phyloP scores from a whole-genome alignment of 768 basidiomycete species.

The Pholiota conissans region DNA sequence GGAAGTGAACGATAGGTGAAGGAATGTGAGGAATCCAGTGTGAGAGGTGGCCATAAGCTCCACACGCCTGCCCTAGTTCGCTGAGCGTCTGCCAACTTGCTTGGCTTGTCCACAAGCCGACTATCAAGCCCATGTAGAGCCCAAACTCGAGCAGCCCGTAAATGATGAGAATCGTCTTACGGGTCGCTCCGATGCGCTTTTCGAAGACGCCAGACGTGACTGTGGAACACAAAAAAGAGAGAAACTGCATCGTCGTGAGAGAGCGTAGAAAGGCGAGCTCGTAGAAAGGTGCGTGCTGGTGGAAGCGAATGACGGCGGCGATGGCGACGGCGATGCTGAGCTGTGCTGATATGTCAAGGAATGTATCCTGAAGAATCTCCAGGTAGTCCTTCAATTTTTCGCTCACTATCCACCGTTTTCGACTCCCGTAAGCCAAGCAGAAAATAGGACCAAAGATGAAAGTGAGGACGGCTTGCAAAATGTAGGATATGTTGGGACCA shows the following conservation, averaged over 20 bases:
- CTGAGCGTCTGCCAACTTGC: conserved; percentile 8
- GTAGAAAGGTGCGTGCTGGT: conserved; percentile 17
- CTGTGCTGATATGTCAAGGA: conserved; percentile 15
- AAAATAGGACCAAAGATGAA: conserved; percentile 16
- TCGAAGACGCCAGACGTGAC: conserved; percentile 13
- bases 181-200: not conserved
- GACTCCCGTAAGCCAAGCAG: conserved; percentile 7
- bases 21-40: not conserved
- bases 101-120: conserved; percentile 5
- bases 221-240: conserved; percentile 11
- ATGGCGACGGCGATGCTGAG: conserved; percentile 18
- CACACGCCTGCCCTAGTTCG: conserved; percentile 12
- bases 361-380: conserved; percentile 10
- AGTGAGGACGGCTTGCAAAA: conserved; percentile 15
- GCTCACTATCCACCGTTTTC: conserved; percentile 1
- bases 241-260: conserved; percentile 18
- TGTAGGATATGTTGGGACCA: conserved; percentile 17
- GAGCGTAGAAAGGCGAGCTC: conserved; percentile 18
- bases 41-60: conserved; percentile 3
- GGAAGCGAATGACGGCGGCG: conserved; percentile 16
- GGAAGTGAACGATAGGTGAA: not conserved
- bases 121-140: conserved; percentile 16
- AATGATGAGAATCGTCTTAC: not conserved
- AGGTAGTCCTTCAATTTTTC: not conserved
- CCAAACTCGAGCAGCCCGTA: conserved; percentile 12